Base-by-base conservation (phyloP, 2,329 filamentous ascomycete species). In the Aspergillus fischeri region DNA sequence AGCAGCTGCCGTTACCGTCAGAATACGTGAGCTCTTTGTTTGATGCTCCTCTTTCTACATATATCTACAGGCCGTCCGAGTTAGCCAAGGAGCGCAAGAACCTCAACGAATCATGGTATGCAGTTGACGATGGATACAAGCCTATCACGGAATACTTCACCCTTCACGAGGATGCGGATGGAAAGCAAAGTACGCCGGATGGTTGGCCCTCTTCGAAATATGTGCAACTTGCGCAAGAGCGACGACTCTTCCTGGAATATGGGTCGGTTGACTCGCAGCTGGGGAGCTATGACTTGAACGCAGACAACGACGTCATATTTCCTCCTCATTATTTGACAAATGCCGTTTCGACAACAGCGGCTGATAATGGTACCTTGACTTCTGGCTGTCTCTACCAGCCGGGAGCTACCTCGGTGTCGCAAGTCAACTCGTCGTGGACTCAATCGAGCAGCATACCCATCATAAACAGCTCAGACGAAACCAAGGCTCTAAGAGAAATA, bases 171-270 rank as follows among this genome's bases (percentile, higher is more conserved):
- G 63, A 74, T 44, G 50, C 63, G 10, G 63, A 70, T 3, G 74
- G 76, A 20, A 61, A 56, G n/a, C 72, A 73, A 38, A 77, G 76
- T 21, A 87, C 85, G 0, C 66, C 76, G 0, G 78, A 86, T 70
- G 86, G 86, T 10, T 89, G 86, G 86, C 86, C 86, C 0, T 81
- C 80, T n/a, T 81, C 84, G 62, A 77, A 79, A 21, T 85, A 80
- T 62, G 70, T 87, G 35, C 82, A 85, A 61, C 77, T 86, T 48
- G 74, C 76, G 1, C 73, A 78, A 49, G 76, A 77, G n/a, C 79
- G 79, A 61, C 77, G 86, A 32, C 63, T 88, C 2, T 65, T 88
- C 2, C 68, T 83, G 8, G 78, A 79, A 41, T 85, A 83, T 66
- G 85, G 85, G 1, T 73, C 67, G 0, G 68, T 87, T 4, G 85